Evolutionary conservation across 2,329 filamentous ascomycete genomes (phyloP), one percentile per base, ranked within the genome.

Genomic region (Penicillium sp.): DNA sequence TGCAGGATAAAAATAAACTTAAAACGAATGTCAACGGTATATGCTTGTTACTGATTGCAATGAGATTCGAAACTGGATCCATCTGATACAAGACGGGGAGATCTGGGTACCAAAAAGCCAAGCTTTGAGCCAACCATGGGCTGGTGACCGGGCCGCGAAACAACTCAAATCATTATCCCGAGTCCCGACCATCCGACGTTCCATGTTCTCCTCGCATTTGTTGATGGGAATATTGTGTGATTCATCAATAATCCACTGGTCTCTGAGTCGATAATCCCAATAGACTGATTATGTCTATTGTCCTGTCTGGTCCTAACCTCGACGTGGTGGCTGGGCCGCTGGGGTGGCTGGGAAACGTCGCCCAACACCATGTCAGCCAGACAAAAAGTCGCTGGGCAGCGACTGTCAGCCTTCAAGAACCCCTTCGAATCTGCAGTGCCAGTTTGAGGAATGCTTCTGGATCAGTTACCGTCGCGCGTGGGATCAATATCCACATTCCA

Each of bases 311-410:
- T 38, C 31, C 36, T 37, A 44, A 45, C 14, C 42, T 47, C 41
- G 34, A 25, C 25, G 40, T 53, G 56, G 59, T 54, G 59, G 59
- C 59, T 61, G 59, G 56, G 59, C 53, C 58, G 59, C 59, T 61
- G 59, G 59, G 59, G 56, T 54, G 59, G 58, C 58, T 61, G 58
- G 58, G 58, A 56, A 41, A 10, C 42, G 50, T 36, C 50, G 41
- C 52, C 56, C 50, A 53, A 49, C 48, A 51, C 42, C 38, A 44
- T 50, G 48, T 47, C 40, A 56, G 46, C 54, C 48, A 58, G 56
- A 57, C 56, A 60, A 60, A 61, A 60, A 25, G 54, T 44, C 50
- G 41, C 50, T 51, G 46, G 43, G 41, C 43, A 56, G 45, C 53
- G 39, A 49, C 28, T 49, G 36, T 29, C 43, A 19, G 47, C 48